Evolutionary conservation across 768 basidiomycete species (phyloP).

Genomic region (Cystoderma amianthinum): DNA sequence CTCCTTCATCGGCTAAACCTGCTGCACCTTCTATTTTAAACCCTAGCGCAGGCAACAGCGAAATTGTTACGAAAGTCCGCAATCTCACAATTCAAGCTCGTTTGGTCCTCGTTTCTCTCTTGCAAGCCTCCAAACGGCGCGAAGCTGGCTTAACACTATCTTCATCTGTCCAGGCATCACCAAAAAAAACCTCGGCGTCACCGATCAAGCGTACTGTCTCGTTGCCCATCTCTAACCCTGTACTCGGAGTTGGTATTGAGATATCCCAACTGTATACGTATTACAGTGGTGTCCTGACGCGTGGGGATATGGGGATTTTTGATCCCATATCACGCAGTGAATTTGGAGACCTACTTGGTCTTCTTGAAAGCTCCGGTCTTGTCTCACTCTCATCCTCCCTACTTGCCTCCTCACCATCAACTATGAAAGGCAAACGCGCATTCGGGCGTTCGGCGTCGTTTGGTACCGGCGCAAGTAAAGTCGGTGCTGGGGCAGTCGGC

Average conservation of each 20-base stretch:
- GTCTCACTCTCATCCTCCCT: constrained; percentile 33
- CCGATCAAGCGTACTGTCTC: constrained; percentile 50
- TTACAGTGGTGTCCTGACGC: constrained; percentile 52
- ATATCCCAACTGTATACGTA: constrained; percentile 56
- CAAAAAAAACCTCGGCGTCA: constrained; percentile 26
- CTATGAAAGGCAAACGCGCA: constrained; percentile 30
- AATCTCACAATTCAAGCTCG: constrained; percentile 71
- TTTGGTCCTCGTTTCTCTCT: constrained; percentile 54
- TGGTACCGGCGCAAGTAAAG: constrained; percentile 25
- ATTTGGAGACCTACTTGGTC: constrained; percentile 62
- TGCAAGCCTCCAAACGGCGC: constrained; percentile 59
- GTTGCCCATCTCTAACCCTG: constrained; percentile 13
- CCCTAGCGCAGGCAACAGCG: constrained; percentile 36
- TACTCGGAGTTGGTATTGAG: constrained; percentile 38
- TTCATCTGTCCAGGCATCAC: constrained; percentile 17
- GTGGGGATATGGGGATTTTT: constrained; percentile 48
- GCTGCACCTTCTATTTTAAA: constrained; percentile 13
- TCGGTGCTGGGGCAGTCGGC: constrained; percentile 27
- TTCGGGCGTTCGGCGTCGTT: constrained; percentile 59
- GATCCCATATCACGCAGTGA: constrained; percentile 68
- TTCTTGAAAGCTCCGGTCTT: constrained; percentile 72
- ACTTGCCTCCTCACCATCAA: constrained; percentile 24
- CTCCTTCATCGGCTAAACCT: constrained; percentile 31
- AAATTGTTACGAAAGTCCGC: constrained; percentile 58
- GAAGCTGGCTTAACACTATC: constrained; percentile 50